Percentiles rank a stretch among this genome's conserved stretches.
phyloP scores from a whole-genome alignment of 2,329 filamentous ascomycete species.

The Scedosporium dehoogii region DNA sequence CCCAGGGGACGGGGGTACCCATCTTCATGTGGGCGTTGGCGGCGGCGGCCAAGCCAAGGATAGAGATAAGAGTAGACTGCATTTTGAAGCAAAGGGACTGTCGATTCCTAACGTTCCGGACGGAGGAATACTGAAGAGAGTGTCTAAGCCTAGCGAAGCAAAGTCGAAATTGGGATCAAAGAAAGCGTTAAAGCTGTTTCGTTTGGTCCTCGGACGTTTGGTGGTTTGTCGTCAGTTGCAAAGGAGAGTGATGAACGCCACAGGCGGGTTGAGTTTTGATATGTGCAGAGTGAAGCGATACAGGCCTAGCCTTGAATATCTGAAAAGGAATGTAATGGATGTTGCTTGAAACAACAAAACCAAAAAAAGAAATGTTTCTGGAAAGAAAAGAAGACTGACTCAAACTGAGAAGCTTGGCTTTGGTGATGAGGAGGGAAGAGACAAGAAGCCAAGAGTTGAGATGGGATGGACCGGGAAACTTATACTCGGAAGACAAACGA shows the following conservation, averaged over 20 bases:
- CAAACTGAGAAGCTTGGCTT: constrained; percentile 3
- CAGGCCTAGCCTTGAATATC: constrained; percentile 26
- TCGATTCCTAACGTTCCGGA: constrained; percentile 29
- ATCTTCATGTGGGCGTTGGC: constrained; percentile 71
- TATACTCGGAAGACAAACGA: constrained; percentile 8
- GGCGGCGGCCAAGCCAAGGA: constrained; percentile 46
- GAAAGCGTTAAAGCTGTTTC: background rate
- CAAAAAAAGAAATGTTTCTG: constrained; percentile 2
- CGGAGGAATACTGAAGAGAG: constrained; percentile 14
- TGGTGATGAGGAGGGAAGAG: constrained; percentile 4
- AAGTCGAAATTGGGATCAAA: background rate
- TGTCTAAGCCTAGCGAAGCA: constrained; percentile 4
- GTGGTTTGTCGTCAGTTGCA: constrained; percentile 6
- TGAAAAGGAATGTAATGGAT: constrained; percentile 12
- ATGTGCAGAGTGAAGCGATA: constrained; percentile 17
- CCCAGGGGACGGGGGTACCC: constrained; percentile 55
- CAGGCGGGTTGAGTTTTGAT: constrained; percentile 15
- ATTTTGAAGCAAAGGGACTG: constrained; percentile 35
- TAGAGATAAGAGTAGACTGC: constrained; percentile 33
- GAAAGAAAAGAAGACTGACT: constrained; percentile 7
- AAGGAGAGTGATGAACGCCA: constrained; percentile 13
- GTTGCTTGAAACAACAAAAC: constrained; percentile 4
- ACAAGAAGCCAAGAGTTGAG: background rate
- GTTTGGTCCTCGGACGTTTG: background rate
- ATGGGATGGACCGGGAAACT: constrained; percentile 6